A percentile compares a stretch with the other conserved stretches of the same genome.
phyloP scores from a whole-genome alignment of 106 monocot genomes.

The Phalaenopsis equestris region DNA sequence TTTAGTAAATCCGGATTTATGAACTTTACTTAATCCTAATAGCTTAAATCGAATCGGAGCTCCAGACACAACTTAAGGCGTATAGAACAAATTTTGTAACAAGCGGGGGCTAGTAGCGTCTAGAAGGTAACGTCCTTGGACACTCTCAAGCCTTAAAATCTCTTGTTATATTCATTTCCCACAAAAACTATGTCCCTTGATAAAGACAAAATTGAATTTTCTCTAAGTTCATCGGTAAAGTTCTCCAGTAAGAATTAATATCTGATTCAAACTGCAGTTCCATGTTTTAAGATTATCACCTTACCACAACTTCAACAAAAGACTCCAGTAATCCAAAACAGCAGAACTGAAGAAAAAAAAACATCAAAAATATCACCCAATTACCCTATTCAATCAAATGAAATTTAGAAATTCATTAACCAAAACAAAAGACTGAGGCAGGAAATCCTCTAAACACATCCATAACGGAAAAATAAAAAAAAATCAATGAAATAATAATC shows the following conservation, averaged over 20 bases:
- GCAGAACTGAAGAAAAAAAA: neutral
- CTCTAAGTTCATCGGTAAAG: neutral
- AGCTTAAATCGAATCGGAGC: no score
- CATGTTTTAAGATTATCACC: neutral
- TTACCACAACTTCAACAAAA: neutral
- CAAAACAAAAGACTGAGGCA: neutral
- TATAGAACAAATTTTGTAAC: neutral
- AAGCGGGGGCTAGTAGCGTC: neutral
- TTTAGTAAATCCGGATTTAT: no score
- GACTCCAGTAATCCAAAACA: neutral
- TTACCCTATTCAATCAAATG: neutral
- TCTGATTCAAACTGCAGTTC: neutral
- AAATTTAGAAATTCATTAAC: neutral
- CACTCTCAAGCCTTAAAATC: neutral
- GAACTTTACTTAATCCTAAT: no score
- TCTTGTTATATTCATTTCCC: neutral
- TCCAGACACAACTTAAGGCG: no score
- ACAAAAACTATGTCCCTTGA: neutral
- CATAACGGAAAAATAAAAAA: neutral
- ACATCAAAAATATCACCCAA: neutral
- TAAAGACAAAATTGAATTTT: neutral
- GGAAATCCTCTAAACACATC: neutral
- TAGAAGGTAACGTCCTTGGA: neutral
- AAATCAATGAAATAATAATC: neutral
- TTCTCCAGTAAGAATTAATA: neutral